A percentile compares a stretch with the other conserved stretches of the same genome.
phyloP scores from a whole-genome alignment of 306 rosid genomes.

The Vigna trinervia region DNA sequence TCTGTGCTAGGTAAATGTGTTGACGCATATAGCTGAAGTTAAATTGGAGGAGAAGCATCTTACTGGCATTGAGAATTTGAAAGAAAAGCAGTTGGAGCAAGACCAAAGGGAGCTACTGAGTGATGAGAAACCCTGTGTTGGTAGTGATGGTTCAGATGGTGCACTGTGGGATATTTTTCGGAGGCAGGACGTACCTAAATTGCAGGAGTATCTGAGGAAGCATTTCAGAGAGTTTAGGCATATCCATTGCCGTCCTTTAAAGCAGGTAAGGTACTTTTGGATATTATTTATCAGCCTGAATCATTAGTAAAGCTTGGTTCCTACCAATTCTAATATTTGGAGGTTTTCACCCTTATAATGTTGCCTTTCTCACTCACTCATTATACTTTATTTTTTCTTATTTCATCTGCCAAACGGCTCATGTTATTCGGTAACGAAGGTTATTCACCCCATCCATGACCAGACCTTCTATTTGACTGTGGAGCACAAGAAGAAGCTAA shows the following conservation, averaged over 20 bases:
- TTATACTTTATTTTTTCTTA: background rate
- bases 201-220: conserved; percentile 73
- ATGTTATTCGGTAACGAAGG: conserved; percentile 48
- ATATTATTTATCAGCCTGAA: no score
- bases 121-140: background rate
- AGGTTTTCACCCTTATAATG: background rate
- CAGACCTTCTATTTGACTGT: conserved; percentile 70
- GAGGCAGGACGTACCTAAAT: conserved; percentile 82
- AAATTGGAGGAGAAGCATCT: conserved; percentile 21
- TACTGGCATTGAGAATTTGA: conserved; percentile 18
- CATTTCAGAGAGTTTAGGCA: conserved; percentile 87
- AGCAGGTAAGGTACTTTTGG: conserved; percentile 55
- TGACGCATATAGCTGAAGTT: conserved; percentile 72
- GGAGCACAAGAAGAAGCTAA: conserved; percentile 77
- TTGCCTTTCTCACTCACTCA: background rate
- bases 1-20: conserved; percentile 68
- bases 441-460: conserved; percentile 77
- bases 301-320: background rate
- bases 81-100: conserved; percentile 54
- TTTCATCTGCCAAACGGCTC: background rate
- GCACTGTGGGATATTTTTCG: conserved; percentile 94
- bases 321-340: conserved; percentile 8
- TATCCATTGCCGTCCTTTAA: conserved; percentile 59
- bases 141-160: conserved; percentile 58
- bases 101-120: conserved; percentile 61